Conservation (phyloP, 2,329 filamentous ascomycete species). For the Phoma sp. region DNA sequence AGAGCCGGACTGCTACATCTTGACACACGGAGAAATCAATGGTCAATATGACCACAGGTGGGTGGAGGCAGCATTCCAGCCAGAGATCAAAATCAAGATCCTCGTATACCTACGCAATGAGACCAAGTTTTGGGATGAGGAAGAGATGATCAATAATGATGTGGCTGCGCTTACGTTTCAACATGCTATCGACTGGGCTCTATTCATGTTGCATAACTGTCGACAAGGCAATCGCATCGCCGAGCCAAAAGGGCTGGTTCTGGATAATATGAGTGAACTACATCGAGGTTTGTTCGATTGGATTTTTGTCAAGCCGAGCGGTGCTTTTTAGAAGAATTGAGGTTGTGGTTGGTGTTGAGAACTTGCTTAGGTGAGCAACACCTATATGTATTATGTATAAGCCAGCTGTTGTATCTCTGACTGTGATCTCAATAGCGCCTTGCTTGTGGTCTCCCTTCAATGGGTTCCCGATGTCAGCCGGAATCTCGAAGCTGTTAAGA, state of each 20-base stretch:
- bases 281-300: background rate
- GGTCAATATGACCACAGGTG: background rate
- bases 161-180: background rate
- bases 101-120: background rate
- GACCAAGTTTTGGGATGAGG: background rate
- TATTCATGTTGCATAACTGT: background rate
- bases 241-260: background rate
- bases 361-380: no score
- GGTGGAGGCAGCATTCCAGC: background rate
- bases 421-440: no score
- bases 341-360: background rate
- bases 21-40: background rate
- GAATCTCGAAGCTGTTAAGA: no score
- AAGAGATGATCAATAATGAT: background rate
- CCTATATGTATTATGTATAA: no score
- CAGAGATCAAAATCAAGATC: background rate
- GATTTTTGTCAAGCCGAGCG: slow-evolving; percentile 1
- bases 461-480: no score
- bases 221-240: background rate
- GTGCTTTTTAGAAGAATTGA: background rate
- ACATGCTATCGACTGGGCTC: background rate
- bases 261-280: background rate
- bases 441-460: no score
- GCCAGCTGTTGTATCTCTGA: no score
- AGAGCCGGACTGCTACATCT: background rate